Percentiles rank a stretch among this genome's conserved stretches.
phyloP scores from a whole-genome alignment of 352 stramenopile species.

The Phytophthora megakarya region DNA sequence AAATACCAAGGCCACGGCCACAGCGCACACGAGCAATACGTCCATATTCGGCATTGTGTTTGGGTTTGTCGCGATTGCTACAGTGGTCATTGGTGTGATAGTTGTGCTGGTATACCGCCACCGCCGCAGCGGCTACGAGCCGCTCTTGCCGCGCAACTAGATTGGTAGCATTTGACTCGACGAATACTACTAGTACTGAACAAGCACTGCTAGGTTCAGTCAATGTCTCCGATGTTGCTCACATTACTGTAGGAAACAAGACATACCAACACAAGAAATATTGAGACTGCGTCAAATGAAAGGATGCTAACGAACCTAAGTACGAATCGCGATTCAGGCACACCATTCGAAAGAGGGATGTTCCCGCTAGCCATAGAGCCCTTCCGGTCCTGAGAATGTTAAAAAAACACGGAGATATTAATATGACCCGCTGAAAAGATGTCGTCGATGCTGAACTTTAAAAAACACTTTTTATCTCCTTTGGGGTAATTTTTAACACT shows the following conservation, averaged over 20 bases:
- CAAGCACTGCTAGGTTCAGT: not conserved
- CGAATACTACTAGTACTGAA: not conserved
- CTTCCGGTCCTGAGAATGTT: too few species aligned
- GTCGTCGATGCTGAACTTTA: too few species aligned
- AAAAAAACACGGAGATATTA: too few species aligned
- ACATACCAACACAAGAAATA: conserved; percentile 14
- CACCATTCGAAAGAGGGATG: too few species aligned
- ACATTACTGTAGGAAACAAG: not conserved
- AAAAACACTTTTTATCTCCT: too few species aligned
- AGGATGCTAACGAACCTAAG: too few species aligned
- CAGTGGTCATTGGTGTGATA: conserved; percentile 24
- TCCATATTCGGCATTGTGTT: conserved; percentile 32
- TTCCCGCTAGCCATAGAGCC: too few species aligned
- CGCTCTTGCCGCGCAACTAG: conserved; percentile 29
- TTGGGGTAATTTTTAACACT: too few species aligned
- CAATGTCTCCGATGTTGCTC: not conserved
- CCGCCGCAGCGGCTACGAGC: conserved; percentile 33
- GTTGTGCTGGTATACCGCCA: conserved; percentile 29
- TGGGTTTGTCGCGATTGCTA: conserved; percentile 17
- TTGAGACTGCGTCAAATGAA: too few species aligned
- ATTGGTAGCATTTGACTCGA: not conserved
- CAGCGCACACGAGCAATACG: conserved; percentile 17
- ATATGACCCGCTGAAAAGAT: too few species aligned
- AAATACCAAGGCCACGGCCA: conserved; percentile 15
- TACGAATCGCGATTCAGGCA: too few species aligned